These are phyloP conservation scores for Asterochloris erici DNA, from an alignment of 139 green algal species.

Conservation along the genomic window DNA sequence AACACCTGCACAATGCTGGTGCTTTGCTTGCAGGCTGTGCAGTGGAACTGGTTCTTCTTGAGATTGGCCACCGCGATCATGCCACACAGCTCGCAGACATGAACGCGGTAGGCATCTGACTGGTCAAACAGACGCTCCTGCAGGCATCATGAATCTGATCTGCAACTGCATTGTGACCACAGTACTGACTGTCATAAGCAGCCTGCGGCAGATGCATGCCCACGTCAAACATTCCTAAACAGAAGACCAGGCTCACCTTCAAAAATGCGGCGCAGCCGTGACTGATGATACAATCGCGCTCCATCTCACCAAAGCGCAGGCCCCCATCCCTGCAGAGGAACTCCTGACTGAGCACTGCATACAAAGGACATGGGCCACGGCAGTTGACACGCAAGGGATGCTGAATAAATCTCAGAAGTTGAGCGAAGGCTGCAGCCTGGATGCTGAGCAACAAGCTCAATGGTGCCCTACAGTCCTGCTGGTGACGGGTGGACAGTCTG, in stretches of 20 bases:
- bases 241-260: slow-evolving; percentile 45
- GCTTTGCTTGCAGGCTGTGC: slow-evolving; percentile 48
- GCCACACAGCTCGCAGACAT: slow-evolving; percentile 81
- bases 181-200: background rate
- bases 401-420: too few species aligned
- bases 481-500: too few species aligned
- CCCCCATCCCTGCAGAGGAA: slow-evolving; percentile 75
- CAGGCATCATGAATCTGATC: background rate
- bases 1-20: slow-evolving; percentile 66
- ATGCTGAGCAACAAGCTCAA: too few species aligned
- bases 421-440: too few species aligned
- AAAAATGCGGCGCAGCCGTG: slow-evolving; percentile 81
- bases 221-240: background rate
- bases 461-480: too few species aligned
- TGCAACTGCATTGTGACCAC: background rate
- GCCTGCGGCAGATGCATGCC: background rate
- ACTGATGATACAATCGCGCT: slow-evolving; percentile 96
- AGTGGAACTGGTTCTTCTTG: slow-evolving; percentile 82
- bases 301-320: slow-evolving; percentile 98
- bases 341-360: too few species aligned
- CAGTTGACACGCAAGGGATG: too few species aligned
- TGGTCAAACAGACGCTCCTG: slow-evolving; percentile 89
- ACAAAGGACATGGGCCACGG: too few species aligned
- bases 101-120: slow-evolving; percentile 82
- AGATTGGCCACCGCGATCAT: slow-evolving; percentile 84